Evolutionary conservation across 2,329 filamentous ascomycete genomes (phyloP).

Genomic region (Clonostachys byssicola): DNA sequence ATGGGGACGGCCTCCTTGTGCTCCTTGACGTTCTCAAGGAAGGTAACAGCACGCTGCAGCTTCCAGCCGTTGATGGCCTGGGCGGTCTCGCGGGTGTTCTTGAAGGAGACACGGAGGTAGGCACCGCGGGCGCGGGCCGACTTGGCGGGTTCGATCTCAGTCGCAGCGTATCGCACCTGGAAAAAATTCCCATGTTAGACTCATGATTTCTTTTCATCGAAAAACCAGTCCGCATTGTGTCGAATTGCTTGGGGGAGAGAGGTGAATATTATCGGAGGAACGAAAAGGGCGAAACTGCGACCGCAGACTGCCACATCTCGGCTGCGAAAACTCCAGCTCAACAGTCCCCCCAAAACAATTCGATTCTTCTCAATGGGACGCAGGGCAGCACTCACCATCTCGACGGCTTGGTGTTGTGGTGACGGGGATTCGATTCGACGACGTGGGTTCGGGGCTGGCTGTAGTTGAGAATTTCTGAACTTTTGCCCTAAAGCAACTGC

Average conservation of each 20-base stretch:
- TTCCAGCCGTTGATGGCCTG: slow-evolving; percentile 99
- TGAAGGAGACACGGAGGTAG: slow-evolving; percentile 99
- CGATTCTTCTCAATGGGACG: slow-evolving; percentile 11
- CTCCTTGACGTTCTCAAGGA: slow-evolving; percentile 97
- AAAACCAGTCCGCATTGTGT: too few species aligned
- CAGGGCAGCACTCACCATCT: slow-evolving; percentile 47
- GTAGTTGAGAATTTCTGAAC: slow-evolving; percentile 41
- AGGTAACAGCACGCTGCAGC: slow-evolving; percentile 87
- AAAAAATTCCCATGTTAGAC: background rate
- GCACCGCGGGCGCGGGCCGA: slow-evolving; percentile 97
- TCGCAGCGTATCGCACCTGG: slow-evolving; percentile 94
- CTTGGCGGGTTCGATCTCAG: slow-evolving; percentile 82
- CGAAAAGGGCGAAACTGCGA: too few species aligned
- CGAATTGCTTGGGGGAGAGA: background rate
- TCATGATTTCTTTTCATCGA: too few species aligned
- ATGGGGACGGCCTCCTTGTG: slow-evolving; percentile 98
- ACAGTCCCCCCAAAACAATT: too few species aligned
- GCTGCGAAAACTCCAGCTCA: too few species aligned
- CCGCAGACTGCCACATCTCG: too few species aligned
- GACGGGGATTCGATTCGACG: slow-evolving; percentile 41
- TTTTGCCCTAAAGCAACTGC: slow-evolving; percentile 31
- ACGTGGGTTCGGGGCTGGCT: slow-evolving; percentile 40
- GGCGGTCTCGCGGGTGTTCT: slow-evolving; percentile 99
- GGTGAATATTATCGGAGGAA: background rate
- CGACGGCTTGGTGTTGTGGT: slow-evolving; percentile 44